Percentiles rank a stretch among this genome's conserved stretches.
These are phyloP conservation scores for Rhynchospora pubera DNA, from an alignment of 176 grass and related monocot species.

Conservation along the genomic window DNA sequence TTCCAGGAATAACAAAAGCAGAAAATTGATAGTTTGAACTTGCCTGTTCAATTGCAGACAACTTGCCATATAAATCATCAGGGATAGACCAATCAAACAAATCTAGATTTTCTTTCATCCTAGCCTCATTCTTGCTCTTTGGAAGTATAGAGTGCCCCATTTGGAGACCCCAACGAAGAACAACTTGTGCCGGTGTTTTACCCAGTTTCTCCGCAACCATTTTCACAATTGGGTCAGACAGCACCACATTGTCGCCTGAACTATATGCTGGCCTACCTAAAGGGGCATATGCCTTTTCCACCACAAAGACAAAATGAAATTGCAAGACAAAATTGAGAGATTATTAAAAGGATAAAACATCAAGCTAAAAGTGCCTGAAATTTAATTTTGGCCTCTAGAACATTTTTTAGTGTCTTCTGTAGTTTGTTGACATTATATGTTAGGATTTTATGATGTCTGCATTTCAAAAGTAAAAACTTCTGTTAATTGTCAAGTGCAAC, in stretches of 20 bases:
- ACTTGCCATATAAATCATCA: conserved; percentile 41
- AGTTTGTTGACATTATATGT: too few relatives aligned
- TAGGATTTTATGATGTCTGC: too few relatives aligned
- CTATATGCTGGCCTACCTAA: conserved; percentile 45
- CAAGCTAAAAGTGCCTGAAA: neutral
- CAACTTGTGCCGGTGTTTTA: conserved; percentile 64
- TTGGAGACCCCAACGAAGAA: conserved; percentile 56
- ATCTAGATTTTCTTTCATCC: conserved; percentile 61
- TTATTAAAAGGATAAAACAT: neutral
- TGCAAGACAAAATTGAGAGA: neutral
- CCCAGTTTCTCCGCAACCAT: conserved; percentile 50
- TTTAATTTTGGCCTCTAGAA: neutral
- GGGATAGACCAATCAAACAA: conserved; percentile 73
- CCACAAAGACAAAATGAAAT: neutral
- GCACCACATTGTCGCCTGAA: conserved; percentile 35
- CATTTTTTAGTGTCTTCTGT: too few relatives aligned
- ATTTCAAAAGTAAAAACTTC: too few relatives aligned
- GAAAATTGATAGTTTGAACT: neutral
- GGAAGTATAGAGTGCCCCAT: conserved; percentile 71
- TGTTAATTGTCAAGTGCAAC: neutral
- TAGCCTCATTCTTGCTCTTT: conserved; percentile 52
- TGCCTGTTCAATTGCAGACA: conserved; percentile 67
- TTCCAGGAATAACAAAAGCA: neutral
- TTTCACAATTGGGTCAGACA: conserved; percentile 32
- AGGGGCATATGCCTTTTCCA: conserved; percentile 51